Conservation (phyloP, 768 basidiomycete species). For the Tylopilus balloui region DNA sequence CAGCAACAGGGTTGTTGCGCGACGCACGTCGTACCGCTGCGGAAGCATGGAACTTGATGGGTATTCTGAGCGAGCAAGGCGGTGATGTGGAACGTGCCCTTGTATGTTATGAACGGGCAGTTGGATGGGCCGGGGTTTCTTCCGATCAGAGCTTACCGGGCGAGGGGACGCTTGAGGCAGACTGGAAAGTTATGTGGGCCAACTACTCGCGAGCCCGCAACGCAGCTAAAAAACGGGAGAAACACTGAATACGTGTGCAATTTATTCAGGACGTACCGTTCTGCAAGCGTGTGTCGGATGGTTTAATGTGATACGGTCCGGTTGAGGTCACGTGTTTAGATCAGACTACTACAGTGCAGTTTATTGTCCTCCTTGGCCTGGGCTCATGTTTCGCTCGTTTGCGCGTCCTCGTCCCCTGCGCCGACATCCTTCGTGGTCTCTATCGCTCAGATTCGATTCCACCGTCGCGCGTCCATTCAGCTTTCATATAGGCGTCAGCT, state of each 20-base stretch:
- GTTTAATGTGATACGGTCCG: too few relatives aligned
- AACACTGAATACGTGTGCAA: background rate
- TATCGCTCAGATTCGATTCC: slow-evolving; percentile 18
- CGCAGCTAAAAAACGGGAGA: slow-evolving; percentile 12
- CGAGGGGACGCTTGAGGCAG: slow-evolving; percentile 51
- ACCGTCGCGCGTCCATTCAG: slow-evolving; percentile 48
- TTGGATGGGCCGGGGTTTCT: slow-evolving; percentile 59
- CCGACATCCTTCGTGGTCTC: background rate
- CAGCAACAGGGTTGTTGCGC: slow-evolving; percentile 55
- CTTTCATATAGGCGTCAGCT: slow-evolving; percentile 75
- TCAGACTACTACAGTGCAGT: background rate
- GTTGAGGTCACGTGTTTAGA: slow-evolving; percentile 23
- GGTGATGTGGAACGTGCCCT: slow-evolving; percentile 40
- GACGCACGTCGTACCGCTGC: slow-evolving; percentile 69
- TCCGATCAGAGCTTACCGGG: slow-evolving; percentile 39
- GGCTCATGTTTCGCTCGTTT: slow-evolving; percentile 15
- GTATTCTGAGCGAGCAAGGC: slow-evolving; percentile 53
- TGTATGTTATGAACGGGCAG: slow-evolving; percentile 63
- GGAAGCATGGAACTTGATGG: slow-evolving; percentile 72
- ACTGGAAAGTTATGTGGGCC: slow-evolving; percentile 57
- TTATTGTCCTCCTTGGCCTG: background rate
- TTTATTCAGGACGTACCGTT: background rate
- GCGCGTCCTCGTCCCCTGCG: slow-evolving; percentile 1
- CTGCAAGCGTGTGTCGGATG: too few relatives aligned
- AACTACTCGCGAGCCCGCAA: slow-evolving; percentile 54